Evolutionary conservation across 345 rosid species (phyloP).

Genomic region (Citrus medica): DNA sequence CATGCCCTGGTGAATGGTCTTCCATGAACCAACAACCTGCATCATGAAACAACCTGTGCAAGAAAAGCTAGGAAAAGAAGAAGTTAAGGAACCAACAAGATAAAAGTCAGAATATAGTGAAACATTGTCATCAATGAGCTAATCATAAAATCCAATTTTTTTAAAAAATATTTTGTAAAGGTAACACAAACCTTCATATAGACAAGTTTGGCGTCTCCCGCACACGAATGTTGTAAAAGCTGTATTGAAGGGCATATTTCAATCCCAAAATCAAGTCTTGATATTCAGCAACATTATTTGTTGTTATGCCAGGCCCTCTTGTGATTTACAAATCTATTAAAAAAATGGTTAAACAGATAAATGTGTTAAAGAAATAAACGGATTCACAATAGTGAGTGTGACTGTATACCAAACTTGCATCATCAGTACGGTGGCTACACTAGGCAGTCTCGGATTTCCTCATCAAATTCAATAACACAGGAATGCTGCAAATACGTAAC

Average conservation of each 20-base stretch:
- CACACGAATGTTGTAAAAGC: slow-evolving; percentile 52
- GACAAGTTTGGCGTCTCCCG: slow-evolving; percentile 88
- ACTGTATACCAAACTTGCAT: slow-evolving; percentile 63
- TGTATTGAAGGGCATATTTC: slow-evolving; percentile 65
- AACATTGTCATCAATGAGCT: neutral
- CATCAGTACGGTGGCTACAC: slow-evolving; percentile 78
- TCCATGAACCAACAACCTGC: slow-evolving; percentile 49
- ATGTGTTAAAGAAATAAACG: neutral
- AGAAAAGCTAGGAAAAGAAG: slow-evolving; percentile 6
- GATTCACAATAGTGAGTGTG: neutral
- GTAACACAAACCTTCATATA: slow-evolving; percentile 61
- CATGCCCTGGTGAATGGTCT: slow-evolving; percentile 46
- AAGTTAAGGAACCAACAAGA: neutral
- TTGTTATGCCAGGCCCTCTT: slow-evolving; percentile 78
- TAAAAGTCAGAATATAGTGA: neutral
- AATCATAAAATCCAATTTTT: neutral
- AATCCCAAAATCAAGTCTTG: slow-evolving; percentile 76
- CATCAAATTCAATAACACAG: slow-evolving; percentile 79
- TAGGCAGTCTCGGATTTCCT: slow-evolving; percentile 91
- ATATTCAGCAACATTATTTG: slow-evolving; percentile 81
- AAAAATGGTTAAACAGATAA: slow-evolving; percentile 9
- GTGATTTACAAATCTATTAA: slow-evolving; percentile 29
- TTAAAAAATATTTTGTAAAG: too few relatives aligned
- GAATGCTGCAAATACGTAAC: slow-evolving; percentile 40
- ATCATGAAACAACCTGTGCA: neutral